Evolutionary conservation across 2,329 filamentous ascomycete species (phyloP), one percentile per base, ranked within the genome.

Genomic region (Zymoseptoria ardabiliae): DNA sequence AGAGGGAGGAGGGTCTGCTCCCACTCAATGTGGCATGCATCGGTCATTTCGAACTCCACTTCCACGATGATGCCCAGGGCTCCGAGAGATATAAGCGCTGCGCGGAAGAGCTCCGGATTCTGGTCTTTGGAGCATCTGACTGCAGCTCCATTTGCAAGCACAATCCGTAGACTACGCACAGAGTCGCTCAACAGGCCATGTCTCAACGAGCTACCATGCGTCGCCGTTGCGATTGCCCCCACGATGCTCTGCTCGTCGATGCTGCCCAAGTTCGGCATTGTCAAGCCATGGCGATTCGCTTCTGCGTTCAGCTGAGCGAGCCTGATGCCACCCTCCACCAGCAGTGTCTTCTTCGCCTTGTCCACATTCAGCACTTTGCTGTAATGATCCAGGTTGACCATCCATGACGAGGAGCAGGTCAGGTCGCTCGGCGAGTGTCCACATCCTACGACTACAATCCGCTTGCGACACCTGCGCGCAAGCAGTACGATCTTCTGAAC

Each of bases 231-330:
- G 62, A 97, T 95, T 13, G 91, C 92, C 25, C 94, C 94, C 1
- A 90, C 91, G 63, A 97, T 87, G 60, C 89, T 94, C 79, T 99
- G 94, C 68, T 91, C 85, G 73, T 97, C 91, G 75, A 99, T 99
- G 73, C 91, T 96, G 41, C 94, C 94, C 52, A 97, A 79, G 72
- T 95, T 97, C 25, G 90, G 89, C 83, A 99, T 87, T 2, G 91
- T 91, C 63, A 96, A 81, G 0, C 90, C 91, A 68, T 86, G 76
- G 57, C 82, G 80, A 65, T 90, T 90, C 30, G 97, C 84, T 69
- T 85, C 84, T 50, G 83, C 81, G 63, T 91, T 88, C 59, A 99
- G 78, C 61, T 86, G 78, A 67, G 84, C 85, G 61, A 99, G 79
- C 20, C 93, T 83, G 65, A 97, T 96, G 17, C 94, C 94, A n/a